Base-by-base conservation (phyloP, 1,139 yeast genomes). In the Taphrina flavorubra region DNA sequence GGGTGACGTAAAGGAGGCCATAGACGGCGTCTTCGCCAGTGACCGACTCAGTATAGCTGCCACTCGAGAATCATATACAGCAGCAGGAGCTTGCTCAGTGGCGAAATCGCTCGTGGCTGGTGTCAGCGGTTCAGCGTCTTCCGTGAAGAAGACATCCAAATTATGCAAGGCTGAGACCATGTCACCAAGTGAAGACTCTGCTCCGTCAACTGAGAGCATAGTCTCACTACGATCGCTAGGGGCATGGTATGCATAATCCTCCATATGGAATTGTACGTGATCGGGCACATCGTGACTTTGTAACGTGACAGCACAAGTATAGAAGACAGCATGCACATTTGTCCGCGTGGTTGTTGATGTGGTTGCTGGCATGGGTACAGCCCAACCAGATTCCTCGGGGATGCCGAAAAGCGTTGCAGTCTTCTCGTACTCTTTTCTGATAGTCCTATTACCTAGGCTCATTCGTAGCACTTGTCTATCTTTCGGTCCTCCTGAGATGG, bases 381-480 rank as follows among this genome's bases (percentile, higher is more conserved):
- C 88, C 99, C 99, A 95, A 0, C 99, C 99, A 76, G 88, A 87
- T n/a, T 90, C 97, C 71, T 92, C 97, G 0, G 99, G 99, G 31
- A 92, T 87, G 16, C 99, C 99, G 81, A 92, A 95, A 68, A 94
- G 80, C 0, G 97, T 91, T 0, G 96, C 94, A 0, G 96, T 88
- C 73, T 86, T 87, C 73, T 90, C 97, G 75, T 88, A 89, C 73
- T 90, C 96, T 72, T 89, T 90, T 74, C 88, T 85, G 74, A 89
- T 82, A 1, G 90, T 85, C 18, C 88, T 81, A 73, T 90, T 91
- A 13, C 98, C 97, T 75, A 94, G 83, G 74, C 96, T 89, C 88
- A 94, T 90, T 76, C 97, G 83, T 74, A 95, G 82, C 16, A 94
- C 92, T 76, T 92, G 97, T 74, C 89, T 89, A 77, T 95, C 99